These are phyloP conservation scores for Balansia obtecta DNA, from an alignment of 2,329 filamentous ascomycete species.

Conservation along the genomic window DNA sequence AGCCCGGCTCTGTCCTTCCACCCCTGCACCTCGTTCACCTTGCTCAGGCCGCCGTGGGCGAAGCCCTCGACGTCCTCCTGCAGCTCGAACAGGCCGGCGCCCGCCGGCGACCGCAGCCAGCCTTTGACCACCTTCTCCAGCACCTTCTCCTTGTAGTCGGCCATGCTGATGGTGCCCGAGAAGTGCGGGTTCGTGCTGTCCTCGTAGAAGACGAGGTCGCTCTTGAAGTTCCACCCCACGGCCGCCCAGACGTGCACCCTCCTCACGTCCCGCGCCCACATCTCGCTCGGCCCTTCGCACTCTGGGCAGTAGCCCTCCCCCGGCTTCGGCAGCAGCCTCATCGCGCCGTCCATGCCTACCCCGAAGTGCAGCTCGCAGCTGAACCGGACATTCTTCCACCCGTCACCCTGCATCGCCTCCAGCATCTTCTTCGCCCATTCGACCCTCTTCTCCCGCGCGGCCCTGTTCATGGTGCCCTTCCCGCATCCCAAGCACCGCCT, in stretches of 20 bases:
- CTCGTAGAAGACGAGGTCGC: constrained; percentile 25
- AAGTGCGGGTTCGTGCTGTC: constrained; percentile 21
- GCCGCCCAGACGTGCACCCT: constrained; percentile 24
- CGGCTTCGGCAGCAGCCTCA: constrained; percentile 21
- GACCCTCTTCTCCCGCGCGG: constrained; percentile 19
- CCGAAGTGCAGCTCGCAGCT: constrained; percentile 26
- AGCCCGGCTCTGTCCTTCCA: constrained; percentile 23
- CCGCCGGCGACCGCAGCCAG: constrained; percentile 15
- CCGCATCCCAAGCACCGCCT: constrained; percentile 21
- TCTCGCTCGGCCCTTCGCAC: constrained; percentile 14
- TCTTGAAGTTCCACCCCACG: constrained; percentile 24
- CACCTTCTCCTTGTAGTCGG: constrained; percentile 22
- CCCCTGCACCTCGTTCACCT: constrained; percentile 21
- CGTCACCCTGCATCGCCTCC: constrained; percentile 16
- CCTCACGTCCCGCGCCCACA: constrained; percentile 22
- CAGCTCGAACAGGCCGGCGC: constrained; percentile 16
- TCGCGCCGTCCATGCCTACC: constrained; percentile 24
- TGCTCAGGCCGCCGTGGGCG: constrained; percentile 23
- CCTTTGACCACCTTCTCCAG: constrained; percentile 21
- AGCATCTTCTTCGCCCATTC: constrained; percentile 23
- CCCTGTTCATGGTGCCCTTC: constrained; percentile 18
- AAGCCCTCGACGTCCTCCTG: constrained; percentile 24
- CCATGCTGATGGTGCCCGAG: constrained; percentile 20
- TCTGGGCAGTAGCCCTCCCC: constrained; percentile 21
- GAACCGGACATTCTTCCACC: constrained; percentile 22